Base-by-base conservation (phyloP, 768 basidiomycete species). In the Russula earlei region DNA sequence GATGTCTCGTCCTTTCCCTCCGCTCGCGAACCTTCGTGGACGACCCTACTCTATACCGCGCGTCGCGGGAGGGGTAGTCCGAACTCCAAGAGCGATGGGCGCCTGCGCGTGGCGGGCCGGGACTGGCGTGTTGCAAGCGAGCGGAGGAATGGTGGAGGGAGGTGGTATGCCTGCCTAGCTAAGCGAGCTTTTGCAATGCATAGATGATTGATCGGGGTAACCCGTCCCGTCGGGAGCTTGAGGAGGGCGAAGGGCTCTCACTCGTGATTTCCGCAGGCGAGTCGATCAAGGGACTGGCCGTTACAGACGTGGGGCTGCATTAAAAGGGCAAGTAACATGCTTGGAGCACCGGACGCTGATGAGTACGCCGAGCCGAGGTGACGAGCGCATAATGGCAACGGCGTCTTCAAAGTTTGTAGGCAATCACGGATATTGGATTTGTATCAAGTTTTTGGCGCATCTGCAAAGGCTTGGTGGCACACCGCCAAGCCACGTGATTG, bases 331-430 rank as follows among this genome's bases (percentile, higher is more conserved):
- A n/a, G 59, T 55, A 38, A 69, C 68, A 38, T 74, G 75, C 11
- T 54, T 62, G 65, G 75, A 75, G 29, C 69, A 74, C 92, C 93
- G 96, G 42, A 79, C 74, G 0, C 81, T 82, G 0, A 92, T 66
- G 24, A 80, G 71, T 19, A 76, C 72, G n/a, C 95, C 95, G 36
- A n/a, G n/a, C n/a, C n/a, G 87, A 73, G 17, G 89, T 75, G 41
- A 92, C 92, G 24, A 88, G n/a, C n/a, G 84, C 17, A 87, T 71
- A 61, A 93, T 86, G 0, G 95, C 92, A 49, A 97, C 94, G 3
- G 94, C 91, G 65, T 98, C 95, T 66, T 96, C 95, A 69, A 96
- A 99, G n/a, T n/a, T n/a, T n/a, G n/a, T n/a, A n/a, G n/a, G n/a
- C n/a, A n/a, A n/a, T n/a, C n/a, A n/a, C n/a, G n/a, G n/a, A n/a